These are phyloP conservation scores for Scedosporium minutisporum DNA, from an alignment of 2,329 filamentous ascomycete species.

Conservation along the genomic window DNA sequence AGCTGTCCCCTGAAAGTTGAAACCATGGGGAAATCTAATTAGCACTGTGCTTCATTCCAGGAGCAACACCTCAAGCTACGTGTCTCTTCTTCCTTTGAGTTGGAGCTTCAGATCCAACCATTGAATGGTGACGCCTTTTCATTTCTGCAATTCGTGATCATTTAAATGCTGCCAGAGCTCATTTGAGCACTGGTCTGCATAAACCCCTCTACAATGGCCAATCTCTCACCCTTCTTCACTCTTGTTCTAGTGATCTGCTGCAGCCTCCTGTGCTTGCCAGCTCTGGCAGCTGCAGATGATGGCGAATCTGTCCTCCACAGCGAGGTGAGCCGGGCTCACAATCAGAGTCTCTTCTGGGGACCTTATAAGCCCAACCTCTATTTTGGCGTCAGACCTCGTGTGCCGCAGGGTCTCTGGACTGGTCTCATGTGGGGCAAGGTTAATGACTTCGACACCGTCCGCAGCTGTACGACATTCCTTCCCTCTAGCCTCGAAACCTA, in stretches of 20 bases:
- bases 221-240: neutral
- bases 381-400: constrained; percentile 77
- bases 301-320: constrained; percentile 31
- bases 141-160: neutral
- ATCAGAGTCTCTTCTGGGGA: constrained; percentile 89
- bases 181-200: constrained; percentile 1
- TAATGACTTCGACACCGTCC: constrained; percentile 66
- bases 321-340: constrained; percentile 48
- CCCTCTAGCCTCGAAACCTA: neutral
- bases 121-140: neutral
- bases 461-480: constrained; percentile 62
- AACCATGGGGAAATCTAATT: too few relatives aligned
- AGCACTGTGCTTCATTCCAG: too few relatives aligned
- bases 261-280: neutral
- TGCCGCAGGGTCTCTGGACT: constrained; percentile 71
- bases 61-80: neutral
- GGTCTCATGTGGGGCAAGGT: constrained; percentile 85
- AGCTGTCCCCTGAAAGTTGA: neutral
- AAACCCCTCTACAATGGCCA: neutral
- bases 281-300: constrained; percentile 14
- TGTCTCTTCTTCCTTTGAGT: neutral
- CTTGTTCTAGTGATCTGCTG: neutral
- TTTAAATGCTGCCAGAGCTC: neutral
- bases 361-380: constrained; percentile 91
- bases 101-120: neutral